These are phyloP conservation scores for Pseudoneurospora amorphoporcata DNA, from an alignment of 495 filamentous ascomycete species.

Conservation along the genomic window DNA sequence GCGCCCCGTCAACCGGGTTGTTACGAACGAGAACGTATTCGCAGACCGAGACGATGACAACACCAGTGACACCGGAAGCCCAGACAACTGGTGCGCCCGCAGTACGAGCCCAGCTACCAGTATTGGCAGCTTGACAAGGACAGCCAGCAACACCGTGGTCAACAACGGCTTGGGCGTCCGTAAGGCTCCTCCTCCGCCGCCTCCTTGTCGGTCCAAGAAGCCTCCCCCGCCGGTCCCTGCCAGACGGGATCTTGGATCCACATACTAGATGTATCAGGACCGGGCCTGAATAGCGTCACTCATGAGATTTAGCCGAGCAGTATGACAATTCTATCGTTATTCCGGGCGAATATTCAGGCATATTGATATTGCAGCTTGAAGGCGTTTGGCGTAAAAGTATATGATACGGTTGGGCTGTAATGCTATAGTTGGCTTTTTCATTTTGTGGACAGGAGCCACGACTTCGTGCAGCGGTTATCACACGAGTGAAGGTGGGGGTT, in stretches of 20 bases:
- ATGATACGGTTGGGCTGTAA: neutral
- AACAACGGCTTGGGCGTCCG: conserved; percentile 35
- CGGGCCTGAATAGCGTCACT: neutral
- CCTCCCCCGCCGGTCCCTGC: conserved; percentile 54
- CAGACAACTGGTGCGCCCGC: conserved; percentile 45
- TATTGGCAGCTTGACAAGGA: conserved; percentile 47
- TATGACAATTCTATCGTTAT: neutral
- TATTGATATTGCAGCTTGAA: neutral
- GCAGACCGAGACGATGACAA: conserved; percentile 53
- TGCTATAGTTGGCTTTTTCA: neutral
- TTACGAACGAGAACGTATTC: conserved; percentile 45
- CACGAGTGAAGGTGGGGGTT: neutral
- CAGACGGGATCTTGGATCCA: conserved; percentile 22
- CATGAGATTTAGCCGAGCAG: neutral
- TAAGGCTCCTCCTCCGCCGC: conserved; percentile 72
- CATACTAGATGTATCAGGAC: conserved; percentile 14
- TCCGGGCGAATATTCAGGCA: neutral
- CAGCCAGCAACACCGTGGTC: conserved; percentile 40
- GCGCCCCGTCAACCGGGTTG: conserved; percentile 30
- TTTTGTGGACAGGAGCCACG: neutral
- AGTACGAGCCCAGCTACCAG: conserved; percentile 55
- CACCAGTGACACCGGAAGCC: conserved; percentile 45
- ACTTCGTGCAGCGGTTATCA: neutral
- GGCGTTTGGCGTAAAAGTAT: conserved; percentile 1
- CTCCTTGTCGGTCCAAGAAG: conserved; percentile 72